phyloP scores from a whole-genome alignment of 202 grass and related monocot genomes.

The Setaria viridis region DNA sequence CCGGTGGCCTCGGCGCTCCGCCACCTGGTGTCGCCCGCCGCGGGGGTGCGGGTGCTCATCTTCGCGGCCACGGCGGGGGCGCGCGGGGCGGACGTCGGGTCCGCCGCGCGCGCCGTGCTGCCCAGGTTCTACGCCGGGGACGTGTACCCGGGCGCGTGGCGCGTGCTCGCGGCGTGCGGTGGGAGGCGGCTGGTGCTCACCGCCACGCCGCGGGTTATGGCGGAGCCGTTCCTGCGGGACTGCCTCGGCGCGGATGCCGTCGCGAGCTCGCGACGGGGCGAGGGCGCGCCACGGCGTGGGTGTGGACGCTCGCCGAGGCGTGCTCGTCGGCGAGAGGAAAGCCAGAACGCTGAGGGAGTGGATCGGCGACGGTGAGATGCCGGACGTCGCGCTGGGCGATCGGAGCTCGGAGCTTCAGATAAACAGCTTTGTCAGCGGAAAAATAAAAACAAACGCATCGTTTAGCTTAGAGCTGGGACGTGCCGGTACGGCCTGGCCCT shows the following conservation, averaged over 20 bases:
- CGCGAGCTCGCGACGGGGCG: constrained; percentile 58
- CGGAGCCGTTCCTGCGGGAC: constrained; percentile 66
- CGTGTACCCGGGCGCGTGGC: neutral
- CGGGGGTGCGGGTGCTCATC: constrained; percentile 31
- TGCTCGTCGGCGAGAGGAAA: constrained; percentile 61
- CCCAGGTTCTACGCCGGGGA: too few species aligned
- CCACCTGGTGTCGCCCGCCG: too few species aligned
- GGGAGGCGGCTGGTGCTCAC: constrained; percentile 57
- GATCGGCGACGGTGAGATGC: constrained; percentile 42
- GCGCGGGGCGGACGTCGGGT: too few species aligned
- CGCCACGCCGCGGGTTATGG: constrained; percentile 64
- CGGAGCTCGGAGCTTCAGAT: constrained; percentile 40
- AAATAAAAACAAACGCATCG: too few species aligned
- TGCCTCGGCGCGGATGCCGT: constrained; percentile 63
- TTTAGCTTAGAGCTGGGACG: too few species aligned
- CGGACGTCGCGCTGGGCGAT: constrained; percentile 60
- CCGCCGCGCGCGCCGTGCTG: too few species aligned
- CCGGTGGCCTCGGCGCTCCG: too few species aligned
- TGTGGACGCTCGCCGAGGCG: constrained; percentile 51
- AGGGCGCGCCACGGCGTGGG: constrained; percentile 57
- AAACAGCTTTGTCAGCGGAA: too few species aligned
- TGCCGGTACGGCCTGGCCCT: too few species aligned
- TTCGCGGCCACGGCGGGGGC: too few species aligned
- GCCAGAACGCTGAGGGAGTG: constrained; percentile 55
- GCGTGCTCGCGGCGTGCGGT: constrained; percentile 59